Evolutionary conservation across 2,329 filamentous ascomycete species (phyloP), one percentile per base, ranked within the genome.

Genomic region (Trichophyton schoenleinii): DNA sequence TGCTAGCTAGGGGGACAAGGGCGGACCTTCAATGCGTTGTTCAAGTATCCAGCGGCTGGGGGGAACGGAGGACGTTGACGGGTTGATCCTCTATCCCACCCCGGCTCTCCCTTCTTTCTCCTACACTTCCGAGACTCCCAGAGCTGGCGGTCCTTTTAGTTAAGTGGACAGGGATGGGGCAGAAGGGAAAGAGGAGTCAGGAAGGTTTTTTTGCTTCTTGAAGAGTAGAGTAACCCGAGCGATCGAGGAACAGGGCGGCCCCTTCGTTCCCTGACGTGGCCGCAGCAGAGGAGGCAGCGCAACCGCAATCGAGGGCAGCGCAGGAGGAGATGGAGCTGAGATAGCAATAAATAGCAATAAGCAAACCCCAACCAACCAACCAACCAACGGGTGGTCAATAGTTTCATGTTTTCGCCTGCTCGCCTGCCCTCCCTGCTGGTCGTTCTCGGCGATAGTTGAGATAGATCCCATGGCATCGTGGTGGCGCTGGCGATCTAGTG

Each of bases 241-340:
- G 55, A 58, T 41, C 55, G 41, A 58, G 36, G 52, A 55, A 55
- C 52, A 36, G 55, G 22, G 22, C 28, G 34, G 22, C 8, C 55
- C 31, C 20, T 15, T 53, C 52, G 52, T 55, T 55, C 52, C 52
- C 55, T 58, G 55, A 58, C 55, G 55, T 58, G 55, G 55, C 55
- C 34, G 55, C 55, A 58, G 55, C 34, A 41, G 55, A 22, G 31
- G 55, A 22, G 31, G 28, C 13, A 38, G 34, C 34, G 11, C 9
- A 34, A 9, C 31, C 2, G 31, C 6, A 38, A 31, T 31, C 1
- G 28, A 38, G 34, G 34, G 34, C 34, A 38, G 34, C 34, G 34
- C 9, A 28, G 53, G 53, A 28, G 53, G 53, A 34, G 55, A 8
- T 15, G n/a, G 52, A 36, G 52, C 25, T 55, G 52, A 55, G 28